Conservation (phyloP, 306 rosid species). For the Pachyrhizus erosus region DNA sequence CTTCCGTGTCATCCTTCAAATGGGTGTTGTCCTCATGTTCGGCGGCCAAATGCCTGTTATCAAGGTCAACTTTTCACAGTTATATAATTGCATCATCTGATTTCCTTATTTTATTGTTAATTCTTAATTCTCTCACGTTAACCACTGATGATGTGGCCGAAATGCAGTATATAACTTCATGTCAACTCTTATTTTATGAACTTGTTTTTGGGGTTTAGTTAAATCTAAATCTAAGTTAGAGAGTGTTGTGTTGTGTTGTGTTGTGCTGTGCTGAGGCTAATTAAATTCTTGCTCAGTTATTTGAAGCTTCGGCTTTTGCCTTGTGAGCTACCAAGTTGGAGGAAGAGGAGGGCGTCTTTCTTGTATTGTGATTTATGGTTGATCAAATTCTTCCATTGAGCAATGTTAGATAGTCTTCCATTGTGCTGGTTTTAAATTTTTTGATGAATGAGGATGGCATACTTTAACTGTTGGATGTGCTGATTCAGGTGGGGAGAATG, state of each 20-base stretch:
- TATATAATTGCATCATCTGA: background rate
- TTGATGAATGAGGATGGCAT: constrained; percentile 32
- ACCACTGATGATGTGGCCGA: background rate
- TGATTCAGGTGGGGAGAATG: constrained; percentile 58
- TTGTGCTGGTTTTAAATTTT: background rate
- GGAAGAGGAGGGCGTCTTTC: constrained; percentile 3
- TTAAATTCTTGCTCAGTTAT: background rate
- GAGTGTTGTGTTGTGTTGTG: background rate
- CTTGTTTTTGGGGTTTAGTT: background rate
- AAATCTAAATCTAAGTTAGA: background rate
- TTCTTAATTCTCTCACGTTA: background rate
- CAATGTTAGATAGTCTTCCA: background rate
- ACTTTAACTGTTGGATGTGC: constrained; percentile 24
- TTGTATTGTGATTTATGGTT: constrained; percentile 11
- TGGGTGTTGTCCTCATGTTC: constrained; percentile 59
- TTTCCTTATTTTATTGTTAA: background rate
- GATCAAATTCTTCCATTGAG: constrained; percentile 6
- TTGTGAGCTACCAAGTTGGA: background rate
- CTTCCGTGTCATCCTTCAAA: constrained; percentile 57
- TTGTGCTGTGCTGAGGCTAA: background rate
- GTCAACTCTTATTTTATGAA: background rate
- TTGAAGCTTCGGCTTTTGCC: constrained; percentile 10
- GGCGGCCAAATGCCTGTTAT: constrained; percentile 64
- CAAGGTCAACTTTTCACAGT: constrained; percentile 37
- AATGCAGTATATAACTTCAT: background rate